These are phyloP conservation scores for Centaurea solstitialis DNA, from an alignment of 129 eudicot genomes.

Conservation along the genomic window DNA sequence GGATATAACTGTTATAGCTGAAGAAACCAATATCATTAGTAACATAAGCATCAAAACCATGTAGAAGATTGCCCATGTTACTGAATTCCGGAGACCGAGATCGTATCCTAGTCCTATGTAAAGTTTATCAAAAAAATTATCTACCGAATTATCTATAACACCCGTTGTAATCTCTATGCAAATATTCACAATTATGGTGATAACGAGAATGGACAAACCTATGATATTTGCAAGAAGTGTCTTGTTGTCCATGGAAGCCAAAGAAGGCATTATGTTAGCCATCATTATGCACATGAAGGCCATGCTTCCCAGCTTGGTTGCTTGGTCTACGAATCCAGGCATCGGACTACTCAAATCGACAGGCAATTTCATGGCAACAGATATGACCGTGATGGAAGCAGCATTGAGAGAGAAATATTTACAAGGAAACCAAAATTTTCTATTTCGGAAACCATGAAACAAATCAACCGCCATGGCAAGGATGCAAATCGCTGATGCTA, in stretches of 20 bases:
- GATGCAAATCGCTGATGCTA: conserved; percentile 24
- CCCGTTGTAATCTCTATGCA: conserved; percentile 9
- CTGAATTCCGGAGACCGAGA: neutral
- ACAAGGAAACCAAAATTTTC: conserved; percentile 23
- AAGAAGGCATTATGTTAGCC: neutral
- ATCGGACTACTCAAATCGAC: conserved; percentile 9
- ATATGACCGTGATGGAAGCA: conserved; percentile 24
- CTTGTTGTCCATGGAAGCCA: neutral
- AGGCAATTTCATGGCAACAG: conserved; percentile 32
- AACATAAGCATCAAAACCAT: neutral
- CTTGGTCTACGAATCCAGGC: neutral
- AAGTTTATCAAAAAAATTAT: too few relatives aligned
- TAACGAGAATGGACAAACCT: neutral
- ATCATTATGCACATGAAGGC: neutral
- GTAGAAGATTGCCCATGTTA: neutral
- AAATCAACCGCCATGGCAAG: conserved; percentile 30
- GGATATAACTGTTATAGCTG: conserved; percentile 6
- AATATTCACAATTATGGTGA: conserved; percentile 14
- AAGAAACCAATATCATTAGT: neutral
- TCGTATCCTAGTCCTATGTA: too few relatives aligned
- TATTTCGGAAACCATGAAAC: conserved; percentile 15
- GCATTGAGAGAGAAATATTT: conserved; percentile 31
- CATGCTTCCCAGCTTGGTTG: neutral
- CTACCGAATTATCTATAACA: neutral
- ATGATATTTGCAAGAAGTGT: neutral